Evolutionary conservation across 2,329 filamentous ascomycete species (phyloP).

Genomic region (Bipolaris victoriae): DNA sequence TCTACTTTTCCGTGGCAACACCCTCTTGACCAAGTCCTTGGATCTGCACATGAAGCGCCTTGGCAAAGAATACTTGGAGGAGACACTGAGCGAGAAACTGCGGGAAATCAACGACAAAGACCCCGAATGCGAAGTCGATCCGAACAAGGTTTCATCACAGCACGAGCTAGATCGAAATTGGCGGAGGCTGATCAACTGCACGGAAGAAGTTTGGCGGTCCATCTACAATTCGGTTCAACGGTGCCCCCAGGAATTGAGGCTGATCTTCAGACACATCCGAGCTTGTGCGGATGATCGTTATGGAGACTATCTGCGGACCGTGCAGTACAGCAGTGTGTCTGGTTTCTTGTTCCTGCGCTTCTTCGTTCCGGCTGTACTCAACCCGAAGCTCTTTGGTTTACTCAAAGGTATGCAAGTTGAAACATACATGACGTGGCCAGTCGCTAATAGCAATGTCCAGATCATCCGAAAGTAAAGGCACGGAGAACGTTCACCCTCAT

Average conservation of each 20-base stretch:
- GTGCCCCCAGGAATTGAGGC: constrained; percentile 80
- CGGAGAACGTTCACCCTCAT: constrained; percentile 90
- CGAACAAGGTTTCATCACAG: constrained; percentile 70
- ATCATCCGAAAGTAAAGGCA: constrained; percentile 81
- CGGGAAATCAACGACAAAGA: constrained; percentile 89
- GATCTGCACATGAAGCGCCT: constrained; percentile 95
- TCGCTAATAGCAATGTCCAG: constrained; percentile 50
- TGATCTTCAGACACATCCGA: constrained; percentile 87
- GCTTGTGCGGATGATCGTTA: constrained; percentile 94
- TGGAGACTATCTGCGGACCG: constrained; percentile 86
- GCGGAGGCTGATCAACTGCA: constrained; percentile 75
- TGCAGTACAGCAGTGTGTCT: constrained; percentile 91
- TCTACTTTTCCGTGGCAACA: constrained; percentile 92
- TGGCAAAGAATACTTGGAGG: constrained; percentile 90
- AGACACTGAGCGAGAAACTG: constrained; percentile 83
- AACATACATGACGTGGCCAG: background rate
- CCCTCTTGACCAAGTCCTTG: constrained; percentile 87
- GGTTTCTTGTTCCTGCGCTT: constrained; percentile 94
- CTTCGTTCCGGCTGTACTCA: constrained; percentile 94
- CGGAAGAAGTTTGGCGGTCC: constrained; percentile 82
- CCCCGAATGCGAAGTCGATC: constrained; percentile 93
- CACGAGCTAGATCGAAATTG: constrained; percentile 85
- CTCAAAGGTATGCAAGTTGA: constrained; percentile 64
- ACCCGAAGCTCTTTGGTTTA: constrained; percentile 90
- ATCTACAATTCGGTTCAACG: constrained; percentile 76